Conservation (phyloP, 2,329 filamentous ascomycete species). For the Mycocentrospora acerina region DNA sequence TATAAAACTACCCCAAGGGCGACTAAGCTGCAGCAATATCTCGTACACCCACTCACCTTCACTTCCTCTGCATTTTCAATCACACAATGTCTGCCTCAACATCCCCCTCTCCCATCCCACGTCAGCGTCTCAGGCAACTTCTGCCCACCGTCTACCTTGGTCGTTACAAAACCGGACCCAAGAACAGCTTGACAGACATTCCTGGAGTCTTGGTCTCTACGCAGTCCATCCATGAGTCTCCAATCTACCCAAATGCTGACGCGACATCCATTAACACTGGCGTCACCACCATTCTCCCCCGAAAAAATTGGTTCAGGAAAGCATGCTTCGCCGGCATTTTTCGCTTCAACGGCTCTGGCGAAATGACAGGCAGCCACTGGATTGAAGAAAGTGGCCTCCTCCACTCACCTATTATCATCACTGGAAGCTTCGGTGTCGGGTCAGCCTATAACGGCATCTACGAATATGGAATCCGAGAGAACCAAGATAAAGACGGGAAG, state of each 20-base stretch:
- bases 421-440: conserved; percentile 60
- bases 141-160: conserved; percentile 42
- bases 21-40: too few relatives aligned
- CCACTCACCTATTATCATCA: conserved; percentile 62
- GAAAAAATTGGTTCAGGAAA: conserved; percentile 44
- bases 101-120: conserved; percentile 11
- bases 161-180: conserved; percentile 40
- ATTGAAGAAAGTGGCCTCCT: conserved; percentile 63
- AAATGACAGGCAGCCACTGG: conserved; percentile 63
- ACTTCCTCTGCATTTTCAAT: not conserved
- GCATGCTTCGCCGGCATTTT: conserved; percentile 52
- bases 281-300: conserved; percentile 48
- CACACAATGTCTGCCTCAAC: conserved; percentile 11
- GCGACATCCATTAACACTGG: conserved; percentile 44
- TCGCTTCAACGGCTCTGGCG: conserved; percentile 65
- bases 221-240: conserved; percentile 40
- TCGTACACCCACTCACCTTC: not conserved
- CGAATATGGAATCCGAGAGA: conserved; percentile 55
- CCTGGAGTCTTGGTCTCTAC: conserved; percentile 47
- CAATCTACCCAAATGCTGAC: conserved; percentile 28
- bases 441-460: conserved; percentile 61
- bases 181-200: conserved; percentile 49
- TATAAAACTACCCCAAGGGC: too few relatives aligned
- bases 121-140: conserved; percentile 42
- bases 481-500: conserved; percentile 44